Percentiles rank a stretch among this genome's conserved stretches.
Conservation (phyloP, 83 land plant species). For the Thuja plicata region DNA sequence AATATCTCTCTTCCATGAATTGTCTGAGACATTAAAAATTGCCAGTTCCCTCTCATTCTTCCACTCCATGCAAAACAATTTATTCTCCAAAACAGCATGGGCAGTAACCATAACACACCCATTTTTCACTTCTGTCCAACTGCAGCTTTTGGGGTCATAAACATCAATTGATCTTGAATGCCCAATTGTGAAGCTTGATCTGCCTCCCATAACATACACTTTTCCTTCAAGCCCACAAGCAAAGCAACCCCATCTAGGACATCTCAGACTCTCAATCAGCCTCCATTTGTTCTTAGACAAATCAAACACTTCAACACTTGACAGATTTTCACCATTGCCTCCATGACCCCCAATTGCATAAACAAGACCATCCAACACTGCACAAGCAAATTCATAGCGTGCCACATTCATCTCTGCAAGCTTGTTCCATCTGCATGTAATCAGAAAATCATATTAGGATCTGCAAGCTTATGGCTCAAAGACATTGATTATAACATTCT, state of each 20-base stretch:
- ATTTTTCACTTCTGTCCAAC: conserved; percentile 70
- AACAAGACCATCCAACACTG: conserved; percentile 61
- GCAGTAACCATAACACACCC: conserved; percentile 86
- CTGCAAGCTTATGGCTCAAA: neutral
- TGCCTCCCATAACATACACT: conserved; percentile 82
- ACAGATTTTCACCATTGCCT: conserved; percentile 48
- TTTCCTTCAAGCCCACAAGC: conserved; percentile 65
- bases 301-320: conserved; percentile 68
- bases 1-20: conserved; percentile 61
- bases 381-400: conserved; percentile 80
- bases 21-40: conserved; percentile 49
- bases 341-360: conserved; percentile 80
- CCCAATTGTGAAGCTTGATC: conserved; percentile 81
- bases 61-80: conserved; percentile 84
- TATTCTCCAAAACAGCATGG: conserved; percentile 60
- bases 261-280: conserved; percentile 49
- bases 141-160: conserved; percentile 45
- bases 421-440: conserved; percentile 57
- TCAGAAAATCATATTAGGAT: neutral
- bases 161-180: conserved; percentile 67
- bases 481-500: neutral
- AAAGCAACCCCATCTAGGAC: conserved; percentile 80
- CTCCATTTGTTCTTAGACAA: conserved; percentile 56
- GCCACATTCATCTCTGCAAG: conserved; percentile 61
- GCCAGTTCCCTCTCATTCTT: conserved; percentile 74